These are phyloP conservation scores for Ottelia alismoides DNA, from an alignment of 106 monocot species.

Conservation along the genomic window DNA sequence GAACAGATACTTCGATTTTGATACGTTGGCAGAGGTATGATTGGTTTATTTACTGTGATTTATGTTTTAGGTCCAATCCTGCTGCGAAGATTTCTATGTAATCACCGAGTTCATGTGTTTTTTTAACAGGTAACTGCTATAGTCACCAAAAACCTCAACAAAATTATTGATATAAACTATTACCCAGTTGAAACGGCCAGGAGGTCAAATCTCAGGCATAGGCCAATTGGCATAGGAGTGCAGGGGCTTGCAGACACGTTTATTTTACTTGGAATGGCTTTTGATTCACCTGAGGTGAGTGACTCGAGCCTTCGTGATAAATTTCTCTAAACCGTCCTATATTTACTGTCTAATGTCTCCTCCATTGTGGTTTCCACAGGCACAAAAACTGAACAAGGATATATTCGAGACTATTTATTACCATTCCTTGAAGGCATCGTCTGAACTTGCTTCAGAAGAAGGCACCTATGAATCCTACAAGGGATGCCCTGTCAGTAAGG, in stretches of 20 bases:
- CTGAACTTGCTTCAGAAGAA: constrained; percentile 61
- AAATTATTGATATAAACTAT: constrained; percentile 14
- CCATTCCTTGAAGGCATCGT: constrained; percentile 68
- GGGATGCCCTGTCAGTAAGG: constrained; percentile 84
- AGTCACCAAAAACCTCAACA: constrained; percentile 16
- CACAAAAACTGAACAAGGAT: constrained; percentile 73
- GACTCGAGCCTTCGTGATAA: not conserved
- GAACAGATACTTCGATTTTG: constrained; percentile 87
- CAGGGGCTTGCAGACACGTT: constrained; percentile 91
- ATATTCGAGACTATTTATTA: constrained; percentile 94
- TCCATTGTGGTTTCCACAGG: constrained; percentile 27
- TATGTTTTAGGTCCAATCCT: not conserved
- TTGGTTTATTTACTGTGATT: not conserved
- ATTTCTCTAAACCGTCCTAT: not conserved
- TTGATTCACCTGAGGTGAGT: constrained; percentile 79
- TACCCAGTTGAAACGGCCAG: constrained; percentile 11
- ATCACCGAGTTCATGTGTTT: not conserved
- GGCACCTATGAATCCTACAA: constrained; percentile 78
- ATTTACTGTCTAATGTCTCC: not conserved
- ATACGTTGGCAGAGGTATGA: constrained; percentile 21
- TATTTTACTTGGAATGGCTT: constrained; percentile 85
- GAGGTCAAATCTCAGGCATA: constrained; percentile 13
- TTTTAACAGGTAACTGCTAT: constrained; percentile 2
- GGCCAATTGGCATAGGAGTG: constrained; percentile 78
- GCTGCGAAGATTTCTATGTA: not conserved